Evolutionary conservation across 352 stramenopile species (phyloP), one percentile per base, ranked within the genome.

Genomic region (Phytopythium aichiense): DNA sequence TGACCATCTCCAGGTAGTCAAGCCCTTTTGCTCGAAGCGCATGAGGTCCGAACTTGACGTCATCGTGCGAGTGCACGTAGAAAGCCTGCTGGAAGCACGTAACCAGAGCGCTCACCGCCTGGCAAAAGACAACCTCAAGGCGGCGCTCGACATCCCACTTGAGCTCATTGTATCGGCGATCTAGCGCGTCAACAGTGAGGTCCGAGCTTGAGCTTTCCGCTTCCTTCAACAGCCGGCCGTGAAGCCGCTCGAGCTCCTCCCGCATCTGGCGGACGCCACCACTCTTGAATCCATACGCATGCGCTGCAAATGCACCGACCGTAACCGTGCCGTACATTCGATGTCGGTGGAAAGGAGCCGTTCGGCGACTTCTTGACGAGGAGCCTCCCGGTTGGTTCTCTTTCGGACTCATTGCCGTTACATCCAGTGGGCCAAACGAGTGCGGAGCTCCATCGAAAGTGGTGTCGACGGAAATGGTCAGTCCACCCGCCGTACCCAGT

Each of bases 41-140:
- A 56, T 84, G 64, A 11, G 66, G 57, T 2, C 68, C 73, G 65
- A 80, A 73, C 22, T 72, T 62, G 8, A 57, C 48, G 56, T 81
- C 66, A 23, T 88, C 67, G 58, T 92, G 74, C 9, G 89, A 76
- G 57, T 95, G 83, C 12, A 91, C 76, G 56, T 88, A 95, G 13
- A 93, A 66, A 8, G 87, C 91, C 72, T 94, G 84, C 73, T 93
- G 84, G 49, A 95, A 93, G 53, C 83, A 93, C 20, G 87, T 93
- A 45, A 91, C 87, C 23, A 95, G 72, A 9, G 87, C 81, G 51
- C 80, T 91, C 74, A 95, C 84, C 2, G 84, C 69, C 62, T 95
- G 84, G 46, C 73, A 91, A 57, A 94, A 92, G n/a, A 81, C 77
- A 13, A 95, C 82, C 49, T 95, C 87, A 7, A 95, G 72, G 11